A percentile compares a stretch with the other conserved stretches of the same genome.
phyloP scores from a whole-genome alignment of 225 moss, liverwort and hornwort species.

The Lunularia cruciata region DNA sequence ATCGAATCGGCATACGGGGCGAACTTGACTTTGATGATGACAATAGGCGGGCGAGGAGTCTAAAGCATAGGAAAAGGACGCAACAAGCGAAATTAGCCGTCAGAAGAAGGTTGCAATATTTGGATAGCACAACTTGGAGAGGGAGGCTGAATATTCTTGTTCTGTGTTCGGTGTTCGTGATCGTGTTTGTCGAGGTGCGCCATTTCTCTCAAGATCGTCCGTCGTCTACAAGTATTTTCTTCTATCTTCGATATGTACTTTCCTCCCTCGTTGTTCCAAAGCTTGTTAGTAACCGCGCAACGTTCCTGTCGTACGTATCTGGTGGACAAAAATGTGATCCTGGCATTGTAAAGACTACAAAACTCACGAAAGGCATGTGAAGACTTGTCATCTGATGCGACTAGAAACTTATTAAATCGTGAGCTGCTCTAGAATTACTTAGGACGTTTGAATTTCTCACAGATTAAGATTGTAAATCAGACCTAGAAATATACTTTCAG shows the following conservation, averaged over 20 bases:
- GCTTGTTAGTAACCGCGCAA: no score
- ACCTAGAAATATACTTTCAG: no score
- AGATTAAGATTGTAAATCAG: no score
- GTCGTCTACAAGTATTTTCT: conserved; percentile 35
- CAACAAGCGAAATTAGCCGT: not conserved
- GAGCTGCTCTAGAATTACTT: no score
- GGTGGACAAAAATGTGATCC: no score
- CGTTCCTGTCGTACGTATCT: no score
- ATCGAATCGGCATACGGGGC: conserved; percentile 9
- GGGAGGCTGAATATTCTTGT: conserved; percentile 27
- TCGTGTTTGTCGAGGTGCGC: conserved; percentile 44
- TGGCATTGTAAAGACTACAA: no score
- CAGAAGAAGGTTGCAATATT: no score
- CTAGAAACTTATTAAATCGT: no score
- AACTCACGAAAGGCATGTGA: no score
- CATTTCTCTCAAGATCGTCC: conserved; percentile 38
- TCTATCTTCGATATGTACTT: conserved; percentile 1
- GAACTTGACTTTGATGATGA: conserved; percentile 25
- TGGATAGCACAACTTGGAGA: conserved; percentile 2
- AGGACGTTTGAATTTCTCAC: no score
- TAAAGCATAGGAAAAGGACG: conserved; percentile 17
- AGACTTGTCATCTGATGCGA: no score
- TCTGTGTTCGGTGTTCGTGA: conserved; percentile 23
- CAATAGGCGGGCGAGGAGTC: conserved; percentile 14
- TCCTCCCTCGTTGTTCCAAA: conserved; percentile 13